A percentile compares a stretch with the other conserved stretches of the same genome.
Evolutionary conservation across 1,284 basidiomycete genomes (phyloP).

Genomic region (Meripilus lineatus): DNA sequence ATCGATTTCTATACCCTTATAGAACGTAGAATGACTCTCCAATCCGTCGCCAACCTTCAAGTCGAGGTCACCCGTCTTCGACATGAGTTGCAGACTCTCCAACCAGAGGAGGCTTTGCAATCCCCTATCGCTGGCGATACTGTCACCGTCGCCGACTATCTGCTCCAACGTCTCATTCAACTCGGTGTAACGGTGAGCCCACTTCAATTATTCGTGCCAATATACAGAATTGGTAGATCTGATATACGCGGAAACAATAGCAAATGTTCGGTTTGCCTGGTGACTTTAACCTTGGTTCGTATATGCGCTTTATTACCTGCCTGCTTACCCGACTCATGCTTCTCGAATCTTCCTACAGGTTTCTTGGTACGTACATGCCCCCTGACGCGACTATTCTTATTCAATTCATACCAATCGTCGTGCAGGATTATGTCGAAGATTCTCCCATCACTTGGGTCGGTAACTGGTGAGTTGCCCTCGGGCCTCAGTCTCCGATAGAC

Average conservation of each 20-base stretch:
- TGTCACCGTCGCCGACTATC: conserved; percentile 64
- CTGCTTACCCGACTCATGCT: not conserved
- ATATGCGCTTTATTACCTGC: not conserved
- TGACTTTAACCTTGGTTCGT: conserved; percentile 81
- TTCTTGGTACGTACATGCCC: conserved; percentile 57
- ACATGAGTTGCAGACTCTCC: conserved; percentile 44
- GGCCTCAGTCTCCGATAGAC: too few species aligned
- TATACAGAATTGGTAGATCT: not conserved
- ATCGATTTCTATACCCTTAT: too few species aligned
- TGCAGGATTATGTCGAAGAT: conserved; percentile 81
- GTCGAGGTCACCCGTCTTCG: conserved; percentile 51
- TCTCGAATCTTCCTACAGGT: conserved; percentile 17
- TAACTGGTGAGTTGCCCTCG: conserved; percentile 56
- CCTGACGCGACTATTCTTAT: not conserved
- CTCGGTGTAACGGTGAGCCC: conserved; percentile 58
- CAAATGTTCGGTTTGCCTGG: conserved; percentile 87
- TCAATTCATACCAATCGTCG: not conserved
- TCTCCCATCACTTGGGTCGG: conserved; percentile 86
- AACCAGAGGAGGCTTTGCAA: conserved; percentile 22
- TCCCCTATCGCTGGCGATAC: conserved; percentile 32
- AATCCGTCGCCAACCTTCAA: conserved; percentile 34
- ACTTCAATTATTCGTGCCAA: not conserved
- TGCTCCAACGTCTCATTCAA: conserved; percentile 67
- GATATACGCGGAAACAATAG: too few species aligned
- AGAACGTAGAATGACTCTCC: conserved; percentile 16